Base-by-base conservation (phyloP, 495 filamentous ascomycete genomes). In the Hamigera avellanea region DNA sequence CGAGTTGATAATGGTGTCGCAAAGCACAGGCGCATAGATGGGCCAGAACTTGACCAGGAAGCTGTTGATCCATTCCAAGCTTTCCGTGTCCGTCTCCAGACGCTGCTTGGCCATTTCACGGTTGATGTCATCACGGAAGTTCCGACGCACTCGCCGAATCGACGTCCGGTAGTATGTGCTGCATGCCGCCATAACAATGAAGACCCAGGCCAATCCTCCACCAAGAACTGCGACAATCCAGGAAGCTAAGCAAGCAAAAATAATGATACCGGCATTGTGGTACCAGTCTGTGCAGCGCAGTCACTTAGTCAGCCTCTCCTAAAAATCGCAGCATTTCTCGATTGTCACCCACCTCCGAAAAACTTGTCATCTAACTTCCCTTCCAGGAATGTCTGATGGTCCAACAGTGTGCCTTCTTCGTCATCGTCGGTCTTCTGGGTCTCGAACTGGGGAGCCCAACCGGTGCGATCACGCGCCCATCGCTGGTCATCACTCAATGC, bases 1-100 rank as follows among this genome's bases (percentile, higher is more conserved):
- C 0, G 86, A 84, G 53, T 72, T 80, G 63, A 95, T 87, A 46
- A 99, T 78, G 9, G 86, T 91, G 36, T 89, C 76, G 32, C 86
- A 87, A 8, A 99, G 75, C 15, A 95, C 85, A 1, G 91, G 91
- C 30, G 86, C 83, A 54, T 91, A 96, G 48, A 99, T 99, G 14
- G 91, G 91, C 91, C 91, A 99, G 63, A 99, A 96, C 56, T 96
- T 99, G 56, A 91, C 79, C 44, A 96, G 45, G 63, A 96, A 96
- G 56, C 87, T 93, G 68, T 99, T 99, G 48, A 99, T 95, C 91
- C 91, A 99, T 55, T 99, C 91, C 26, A 99, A 61, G 47, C 80
- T 89, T 60, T 99, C 91, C 17, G 76, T 80, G 50, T 99, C 93
- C 7, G 82, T 93, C 45, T 96, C 91, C 37, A 99, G 64, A 39